Evolutionary conservation across 2,329 filamentous ascomycete species (phyloP).

Genomic region (Fragosphaeria purpurea): DNA sequence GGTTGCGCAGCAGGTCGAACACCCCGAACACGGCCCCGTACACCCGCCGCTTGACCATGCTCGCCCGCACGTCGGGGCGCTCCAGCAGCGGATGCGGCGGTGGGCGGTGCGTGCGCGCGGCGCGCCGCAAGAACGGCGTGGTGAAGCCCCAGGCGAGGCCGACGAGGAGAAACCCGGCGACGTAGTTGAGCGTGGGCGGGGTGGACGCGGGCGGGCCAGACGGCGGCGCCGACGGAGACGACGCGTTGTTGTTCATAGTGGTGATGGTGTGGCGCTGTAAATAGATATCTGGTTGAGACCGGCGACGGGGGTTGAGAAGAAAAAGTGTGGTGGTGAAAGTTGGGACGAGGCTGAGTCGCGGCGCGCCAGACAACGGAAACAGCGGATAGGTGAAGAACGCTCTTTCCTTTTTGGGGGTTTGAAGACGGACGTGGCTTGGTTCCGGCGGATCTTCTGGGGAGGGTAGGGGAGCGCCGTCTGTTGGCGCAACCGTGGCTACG

Average conservation of each 20-base stretch:
- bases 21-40: slow-evolving; percentile 64
- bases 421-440: too few relatives aligned
- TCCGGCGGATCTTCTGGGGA: too few relatives aligned
- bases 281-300: background rate
- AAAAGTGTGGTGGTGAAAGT: too few relatives aligned
- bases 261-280: background rate
- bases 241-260: background rate
- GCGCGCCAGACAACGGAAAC: too few relatives aligned
- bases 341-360: too few relatives aligned
- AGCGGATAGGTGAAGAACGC: too few relatives aligned
- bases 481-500: too few relatives aligned
- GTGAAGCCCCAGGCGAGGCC: slow-evolving; percentile 89
- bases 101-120: slow-evolving; percentile 65
- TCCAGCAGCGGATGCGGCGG: slow-evolving; percentile 46
- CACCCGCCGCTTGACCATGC: slow-evolving; percentile 52
- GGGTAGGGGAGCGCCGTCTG: too few relatives aligned
- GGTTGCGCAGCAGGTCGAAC: slow-evolving; percentile 66
- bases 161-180: slow-evolving; percentile 81
- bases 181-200: slow-evolving; percentile 58
- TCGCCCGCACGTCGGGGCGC: slow-evolving; percentile 38
- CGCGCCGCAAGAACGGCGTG: slow-evolving; percentile 81
- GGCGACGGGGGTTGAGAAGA: too few relatives aligned
- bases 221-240: background rate
- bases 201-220: background rate
- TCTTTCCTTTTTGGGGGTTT: too few relatives aligned